A percentile compares a stretch with the other conserved stretches of the same genome.
Evolutionary conservation across 805 yeast species (phyloP).

Genomic region (Torulaspora quercuum): DNA sequence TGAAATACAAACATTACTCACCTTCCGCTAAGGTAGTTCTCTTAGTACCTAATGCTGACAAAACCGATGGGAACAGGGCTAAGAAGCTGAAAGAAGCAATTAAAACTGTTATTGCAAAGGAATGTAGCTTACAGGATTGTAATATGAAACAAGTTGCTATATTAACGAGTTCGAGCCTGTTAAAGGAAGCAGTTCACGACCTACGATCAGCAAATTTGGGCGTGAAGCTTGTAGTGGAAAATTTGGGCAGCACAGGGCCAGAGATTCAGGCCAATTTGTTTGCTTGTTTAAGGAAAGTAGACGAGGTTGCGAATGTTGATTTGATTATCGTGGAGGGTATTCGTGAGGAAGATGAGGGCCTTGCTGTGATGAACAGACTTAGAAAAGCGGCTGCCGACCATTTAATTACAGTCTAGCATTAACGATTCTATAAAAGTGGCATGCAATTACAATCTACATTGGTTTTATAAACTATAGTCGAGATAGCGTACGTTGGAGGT

Average conservation of each 20-base stretch:
- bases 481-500: neutral
- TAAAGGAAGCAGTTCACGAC: slow-evolving; percentile 1
- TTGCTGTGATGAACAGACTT: slow-evolving; percentile 91
- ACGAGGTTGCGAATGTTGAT: slow-evolving; percentile 57
- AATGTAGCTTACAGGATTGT: slow-evolving; percentile 9
- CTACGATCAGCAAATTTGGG: slow-evolving; percentile 3
- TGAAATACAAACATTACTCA: slow-evolving; percentile 95
- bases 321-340: slow-evolving; percentile 82
- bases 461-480: neutral
- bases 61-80: slow-evolving; percentile 25
- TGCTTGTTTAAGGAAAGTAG: slow-evolving; percentile 68
- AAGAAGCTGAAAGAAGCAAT: slow-evolving; percentile 34
- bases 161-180: slow-evolving; percentile 41
- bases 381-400: slow-evolving; percentile 72
- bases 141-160: slow-evolving; percentile 47
- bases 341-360: slow-evolving; percentile 70
- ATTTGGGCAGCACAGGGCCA: slow-evolving; percentile 43
- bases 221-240: slow-evolving; percentile 20
- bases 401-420: slow-evolving; percentile 17
- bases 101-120: slow-evolving; percentile 16
- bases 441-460: neutral
- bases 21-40: slow-evolving; percentile 81
- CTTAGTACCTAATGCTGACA: slow-evolving; percentile 50
- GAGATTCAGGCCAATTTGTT: slow-evolving; percentile 78
- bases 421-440: neutral